Percentiles rank a stretch among this genome's conserved stretches.
Evolutionary conservation across 208 protist species (phyloP).

Genomic region (Crithidia expoeki): DNA sequence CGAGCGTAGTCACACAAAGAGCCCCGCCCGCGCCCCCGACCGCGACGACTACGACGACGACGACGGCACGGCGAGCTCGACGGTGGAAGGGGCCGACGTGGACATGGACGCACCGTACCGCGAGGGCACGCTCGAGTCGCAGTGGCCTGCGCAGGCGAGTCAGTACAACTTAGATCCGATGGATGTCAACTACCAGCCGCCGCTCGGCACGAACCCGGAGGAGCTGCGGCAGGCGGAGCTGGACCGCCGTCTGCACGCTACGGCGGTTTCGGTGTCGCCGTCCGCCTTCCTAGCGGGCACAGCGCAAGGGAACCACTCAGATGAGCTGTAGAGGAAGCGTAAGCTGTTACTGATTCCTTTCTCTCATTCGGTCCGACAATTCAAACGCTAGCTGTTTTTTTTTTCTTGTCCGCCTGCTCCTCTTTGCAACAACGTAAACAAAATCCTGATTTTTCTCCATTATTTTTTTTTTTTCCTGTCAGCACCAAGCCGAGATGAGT

Average conservation of each 20-base stretch:
- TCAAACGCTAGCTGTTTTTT: background rate
- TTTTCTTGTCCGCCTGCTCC: background rate
- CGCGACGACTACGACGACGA: slow-evolving; percentile 19
- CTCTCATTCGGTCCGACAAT: background rate
- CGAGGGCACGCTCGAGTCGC: slow-evolving; percentile 21
- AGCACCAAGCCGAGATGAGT: background rate
- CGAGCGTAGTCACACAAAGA: slow-evolving; percentile 13
- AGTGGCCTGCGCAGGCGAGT: slow-evolving; percentile 6
- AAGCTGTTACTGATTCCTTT: background rate
- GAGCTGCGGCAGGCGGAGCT: slow-evolving; percentile 56
- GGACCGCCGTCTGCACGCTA: slow-evolving; percentile 29
- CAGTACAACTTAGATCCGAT: slow-evolving; percentile 44
- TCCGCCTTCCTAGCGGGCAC: slow-evolving; percentile 9
- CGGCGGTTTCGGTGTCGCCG: slow-evolving; percentile 4
- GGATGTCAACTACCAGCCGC: slow-evolving; percentile 71
- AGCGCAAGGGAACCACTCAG: background rate
- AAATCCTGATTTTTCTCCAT: slow-evolving; percentile 4
- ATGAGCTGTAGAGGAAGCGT: slow-evolving; percentile 7
- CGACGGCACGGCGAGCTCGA: slow-evolving; percentile 9
- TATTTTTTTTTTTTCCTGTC: background rate
- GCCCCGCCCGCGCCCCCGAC: slow-evolving; percentile 14
- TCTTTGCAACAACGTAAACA: too few relatives aligned
- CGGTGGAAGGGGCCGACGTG: slow-evolving; percentile 16
- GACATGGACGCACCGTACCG: slow-evolving; percentile 16
- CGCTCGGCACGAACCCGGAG: slow-evolving; percentile 78